phyloP scores from a whole-genome alignment of 1,284 basidiomycete genomes.

The Grifola frondosa region DNA sequence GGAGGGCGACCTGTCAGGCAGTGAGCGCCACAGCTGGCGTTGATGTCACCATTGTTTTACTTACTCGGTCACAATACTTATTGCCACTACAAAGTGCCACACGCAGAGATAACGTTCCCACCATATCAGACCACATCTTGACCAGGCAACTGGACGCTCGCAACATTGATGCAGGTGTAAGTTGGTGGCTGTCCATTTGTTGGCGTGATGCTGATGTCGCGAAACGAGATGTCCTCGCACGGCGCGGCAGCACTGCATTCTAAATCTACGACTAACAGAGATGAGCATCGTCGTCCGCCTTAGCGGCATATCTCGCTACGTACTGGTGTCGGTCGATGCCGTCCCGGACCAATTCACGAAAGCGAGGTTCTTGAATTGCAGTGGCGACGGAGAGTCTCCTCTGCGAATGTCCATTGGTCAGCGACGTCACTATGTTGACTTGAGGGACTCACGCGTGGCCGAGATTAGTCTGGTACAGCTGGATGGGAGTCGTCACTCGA shows the following conservation, averaged over 20 bases:
- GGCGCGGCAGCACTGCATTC: constrained; percentile 52
- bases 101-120: too few species aligned
- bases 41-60: too few species aligned
- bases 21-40: too few species aligned
- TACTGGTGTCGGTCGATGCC: constrained; percentile 42
- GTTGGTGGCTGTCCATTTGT: constrained; percentile 37
- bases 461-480: constrained; percentile 54
- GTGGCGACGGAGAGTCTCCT: constrained; percentile 48
- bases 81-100: too few species aligned
- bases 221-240: constrained; percentile 47
- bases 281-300: not conserved
- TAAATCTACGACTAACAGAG: constrained; percentile 51
- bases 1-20: too few species aligned
- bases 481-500: constrained; percentile 44
- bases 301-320: constrained; percentile 14
- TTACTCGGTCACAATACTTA: too few species aligned
- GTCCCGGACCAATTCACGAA: constrained; percentile 54
- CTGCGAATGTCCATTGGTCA: constrained; percentile 28
- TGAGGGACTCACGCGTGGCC: constrained; percentile 42
- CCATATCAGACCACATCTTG: not conserved
- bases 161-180: constrained; percentile 49
- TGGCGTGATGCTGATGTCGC: constrained; percentile 40
- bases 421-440: not conserved
- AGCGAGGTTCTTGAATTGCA: constrained; percentile 48
- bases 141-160: constrained; percentile 38